Conservation (phyloP, 805 yeast genomes). For the Wickerhamomyces xylosicus region DNA sequence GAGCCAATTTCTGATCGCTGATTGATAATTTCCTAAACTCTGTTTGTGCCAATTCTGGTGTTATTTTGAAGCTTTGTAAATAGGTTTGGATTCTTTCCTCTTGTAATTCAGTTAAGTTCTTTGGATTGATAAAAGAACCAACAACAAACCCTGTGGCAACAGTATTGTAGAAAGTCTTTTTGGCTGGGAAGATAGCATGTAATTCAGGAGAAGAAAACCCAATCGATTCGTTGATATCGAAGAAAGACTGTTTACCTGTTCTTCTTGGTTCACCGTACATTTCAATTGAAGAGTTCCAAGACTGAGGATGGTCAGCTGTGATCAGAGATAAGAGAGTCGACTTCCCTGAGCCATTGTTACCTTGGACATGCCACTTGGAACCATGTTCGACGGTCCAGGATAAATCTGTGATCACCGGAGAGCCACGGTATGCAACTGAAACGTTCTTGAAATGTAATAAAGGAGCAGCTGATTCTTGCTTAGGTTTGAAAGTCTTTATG, state of each 20-base stretch:
- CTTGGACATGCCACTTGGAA: slow-evolving; percentile 81
- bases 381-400: slow-evolving; percentile 60
- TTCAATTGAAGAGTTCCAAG: slow-evolving; percentile 68
- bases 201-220: slow-evolving; percentile 90
- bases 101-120: slow-evolving; percentile 27
- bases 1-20: slow-evolving; percentile 67
- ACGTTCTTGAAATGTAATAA: slow-evolving; percentile 48
- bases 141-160: slow-evolving; percentile 65
- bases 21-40: slow-evolving; percentile 46
- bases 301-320: slow-evolving; percentile 94
- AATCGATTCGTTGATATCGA: slow-evolving; percentile 66
- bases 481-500: slow-evolving; percentile 8
- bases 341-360: slow-evolving; percentile 90
- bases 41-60: slow-evolving; percentile 22
- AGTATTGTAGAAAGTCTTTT: slow-evolving; percentile 41
- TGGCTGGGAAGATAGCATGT: slow-evolving; percentile 72
- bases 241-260: slow-evolving; percentile 69
- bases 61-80: slow-evolving; percentile 34
- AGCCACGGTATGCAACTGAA: slow-evolving; percentile 55
- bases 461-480: slow-evolving; percentile 8
- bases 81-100: slow-evolving; percentile 31
- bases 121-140: slow-evolving; percentile 54
- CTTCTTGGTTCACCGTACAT: slow-evolving; percentile 58
- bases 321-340: slow-evolving; percentile 77
- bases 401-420: slow-evolving; percentile 47